Evolutionary conservation across 2,329 filamentous ascomycete species (phyloP).

Genomic region (Emergomyces africanus): DNA sequence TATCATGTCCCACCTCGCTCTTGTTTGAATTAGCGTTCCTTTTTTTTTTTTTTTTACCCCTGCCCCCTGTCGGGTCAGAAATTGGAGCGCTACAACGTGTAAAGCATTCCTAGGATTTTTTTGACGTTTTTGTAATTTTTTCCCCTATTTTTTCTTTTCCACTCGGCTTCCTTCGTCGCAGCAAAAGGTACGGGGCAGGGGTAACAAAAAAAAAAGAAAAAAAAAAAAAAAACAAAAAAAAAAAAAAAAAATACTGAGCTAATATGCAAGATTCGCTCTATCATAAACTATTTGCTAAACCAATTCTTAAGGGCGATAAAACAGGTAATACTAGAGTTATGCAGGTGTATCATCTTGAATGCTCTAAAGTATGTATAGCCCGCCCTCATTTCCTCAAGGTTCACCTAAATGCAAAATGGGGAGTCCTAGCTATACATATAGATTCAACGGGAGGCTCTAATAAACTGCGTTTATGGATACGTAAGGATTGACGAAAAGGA

Average conservation of each 20-base stretch:
- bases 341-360: neutral
- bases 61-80: slow-evolving; percentile 27
- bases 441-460: neutral
- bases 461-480: neutral
- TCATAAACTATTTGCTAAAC: no score
- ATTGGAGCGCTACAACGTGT: slow-evolving; percentile 15
- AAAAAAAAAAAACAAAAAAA: no score
- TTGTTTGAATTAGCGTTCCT: no score
- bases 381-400: neutral
- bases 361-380: neutral
- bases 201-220: no score
- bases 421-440: no score
- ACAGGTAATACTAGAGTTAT: neutral
- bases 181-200: neutral
- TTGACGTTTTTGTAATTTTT: neutral
- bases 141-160: neutral
- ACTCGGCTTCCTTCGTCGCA: neutral
- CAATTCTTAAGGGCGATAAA: neutral
- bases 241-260: no score
- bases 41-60: no score
- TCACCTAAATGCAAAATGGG: neutral
- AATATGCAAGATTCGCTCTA: no score
- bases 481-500: neutral
- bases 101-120: neutral
- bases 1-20: no score